A percentile compares a stretch with the other conserved stretches of the same genome.
Conservation (phyloP, 495 filamentous ascomycete genomes). For the Cercophora newfieldiana region DNA sequence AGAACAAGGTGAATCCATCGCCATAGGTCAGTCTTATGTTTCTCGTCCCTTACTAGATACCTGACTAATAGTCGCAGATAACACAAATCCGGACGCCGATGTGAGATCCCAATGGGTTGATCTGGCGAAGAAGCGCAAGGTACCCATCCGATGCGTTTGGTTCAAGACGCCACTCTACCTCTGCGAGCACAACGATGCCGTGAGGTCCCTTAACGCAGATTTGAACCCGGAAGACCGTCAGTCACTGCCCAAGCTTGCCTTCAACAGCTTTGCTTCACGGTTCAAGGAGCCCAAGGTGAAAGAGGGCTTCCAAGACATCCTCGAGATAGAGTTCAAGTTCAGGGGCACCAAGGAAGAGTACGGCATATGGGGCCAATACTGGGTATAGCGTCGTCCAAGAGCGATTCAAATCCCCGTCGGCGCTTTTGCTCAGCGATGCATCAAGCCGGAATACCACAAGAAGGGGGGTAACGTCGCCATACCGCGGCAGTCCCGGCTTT, state of each 20-base stretch:
- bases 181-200: constrained; percentile 88
- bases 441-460: too few relatives aligned
- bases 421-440: too few relatives aligned
- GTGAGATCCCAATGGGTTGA: constrained; percentile 73
- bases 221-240: constrained; percentile 81
- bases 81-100: constrained; percentile 83
- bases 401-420: too few relatives aligned
- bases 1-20: constrained; percentile 64
- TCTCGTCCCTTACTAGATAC: not conserved
- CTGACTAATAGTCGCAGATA: constrained; percentile 53
- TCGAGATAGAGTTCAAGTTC: constrained; percentile 63
- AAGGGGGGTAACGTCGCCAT: too few relatives aligned
- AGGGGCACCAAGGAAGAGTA: constrained; percentile 52
- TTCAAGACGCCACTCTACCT: constrained; percentile 72
- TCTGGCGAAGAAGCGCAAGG: constrained; percentile 65
- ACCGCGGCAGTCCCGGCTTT: too few relatives aligned
- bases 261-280: constrained; percentile 66
- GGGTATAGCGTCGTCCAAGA: too few relatives aligned
- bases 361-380: constrained; percentile 69
- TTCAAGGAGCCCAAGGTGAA: constrained; percentile 68
- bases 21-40: constrained; percentile 52
- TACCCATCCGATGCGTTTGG: constrained; percentile 82
- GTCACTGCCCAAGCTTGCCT: constrained; percentile 76
- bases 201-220: constrained; percentile 68
- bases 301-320: constrained; percentile 85